Evolutionary conservation across 176 grass and related monocot genomes (phyloP).

Genomic region (Zoysia pacifica): DNA sequence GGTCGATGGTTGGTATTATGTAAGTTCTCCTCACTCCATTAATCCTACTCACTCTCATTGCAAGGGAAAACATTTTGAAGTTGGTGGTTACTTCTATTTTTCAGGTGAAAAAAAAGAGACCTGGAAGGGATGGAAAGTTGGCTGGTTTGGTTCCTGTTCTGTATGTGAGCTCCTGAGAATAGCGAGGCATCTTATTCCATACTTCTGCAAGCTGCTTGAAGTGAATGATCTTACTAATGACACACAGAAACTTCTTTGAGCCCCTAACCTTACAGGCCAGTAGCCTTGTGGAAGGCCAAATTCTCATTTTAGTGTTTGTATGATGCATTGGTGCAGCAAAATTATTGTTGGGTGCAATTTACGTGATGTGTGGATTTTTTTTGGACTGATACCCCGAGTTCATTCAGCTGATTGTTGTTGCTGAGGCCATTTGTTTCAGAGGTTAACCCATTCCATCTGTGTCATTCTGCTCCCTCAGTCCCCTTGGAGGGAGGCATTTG

Average conservation of each 20-base stretch:
- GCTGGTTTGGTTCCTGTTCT: constrained; percentile 93
- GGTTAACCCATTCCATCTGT: constrained; percentile 1
- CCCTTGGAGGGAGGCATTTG: not conserved
- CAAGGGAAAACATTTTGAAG: not conserved
- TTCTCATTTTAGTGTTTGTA: not conserved
- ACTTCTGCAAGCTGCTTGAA: constrained; percentile 11
- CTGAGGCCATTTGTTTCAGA: constrained; percentile 6
- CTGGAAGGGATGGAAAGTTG: constrained; percentile 92
- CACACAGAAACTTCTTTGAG: not conserved
- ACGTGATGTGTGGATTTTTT: constrained; percentile 10
- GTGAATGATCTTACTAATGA: constrained; percentile 4
- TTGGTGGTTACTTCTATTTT: constrained; percentile 3
- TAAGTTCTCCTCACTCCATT: constrained; percentile 52
- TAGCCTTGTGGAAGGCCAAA: not conserved
- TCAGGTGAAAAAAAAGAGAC: constrained; percentile 99
- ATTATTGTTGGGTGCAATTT: not conserved
- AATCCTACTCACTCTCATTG: not conserved
- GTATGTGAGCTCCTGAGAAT: constrained; percentile 85
- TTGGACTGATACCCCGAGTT: constrained; percentile 21
- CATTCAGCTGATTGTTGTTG: constrained; percentile 45
- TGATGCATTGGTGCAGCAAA: constrained; percentile 6
- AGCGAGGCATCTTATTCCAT: not conserved
- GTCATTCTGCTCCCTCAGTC: not conserved
- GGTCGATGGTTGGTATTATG: constrained; percentile 98
- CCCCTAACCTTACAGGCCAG: not conserved